Percentiles rank a stretch among this genome's conserved stretches.
phyloP scores from a whole-genome alignment of 441 rosid species.

The Raphanus hybrid region DNA sequence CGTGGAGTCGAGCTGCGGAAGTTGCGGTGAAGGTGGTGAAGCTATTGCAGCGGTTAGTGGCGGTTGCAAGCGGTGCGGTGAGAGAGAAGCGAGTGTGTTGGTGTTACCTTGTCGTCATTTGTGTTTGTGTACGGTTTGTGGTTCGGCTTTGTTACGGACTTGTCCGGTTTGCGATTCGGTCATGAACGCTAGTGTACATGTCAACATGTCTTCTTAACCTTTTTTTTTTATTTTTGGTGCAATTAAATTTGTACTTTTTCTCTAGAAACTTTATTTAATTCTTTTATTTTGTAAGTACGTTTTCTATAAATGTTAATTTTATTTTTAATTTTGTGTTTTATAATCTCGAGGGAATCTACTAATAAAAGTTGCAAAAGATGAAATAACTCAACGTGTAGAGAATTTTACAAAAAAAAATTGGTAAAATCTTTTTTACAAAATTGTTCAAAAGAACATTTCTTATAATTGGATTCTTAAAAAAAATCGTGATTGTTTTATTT shows the following conservation, averaged over 20 bases:
- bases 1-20: conserved; percentile 71
- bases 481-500: not conserved
- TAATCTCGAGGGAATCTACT: no score
- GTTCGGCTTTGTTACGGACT: conserved; percentile 59
- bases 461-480: not conserved
- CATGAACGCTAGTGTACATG: conserved; percentile 72
- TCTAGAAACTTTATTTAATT: not conserved
- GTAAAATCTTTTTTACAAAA: no score
- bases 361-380: not conserved
- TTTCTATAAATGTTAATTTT: no score
- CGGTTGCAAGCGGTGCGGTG: conserved; percentile 61
- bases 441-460: not conserved
- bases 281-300: no score
- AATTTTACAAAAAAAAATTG: not conserved
- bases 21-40: conserved; percentile 44
- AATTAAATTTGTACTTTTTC: not conserved
- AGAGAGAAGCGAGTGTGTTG: conserved; percentile 71
- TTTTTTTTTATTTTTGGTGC: not conserved
- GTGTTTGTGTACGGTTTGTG: conserved; percentile 74
- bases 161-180: conserved; percentile 71
- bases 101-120: conserved; percentile 85
- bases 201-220: conserved; percentile 68
- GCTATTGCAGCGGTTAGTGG: conserved; percentile 28
- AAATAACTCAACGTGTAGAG: not conserved
- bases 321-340: no score